Evolutionary conservation across 2,329 filamentous ascomycete genomes (phyloP).

Genomic region (Camillea tinctor): DNA sequence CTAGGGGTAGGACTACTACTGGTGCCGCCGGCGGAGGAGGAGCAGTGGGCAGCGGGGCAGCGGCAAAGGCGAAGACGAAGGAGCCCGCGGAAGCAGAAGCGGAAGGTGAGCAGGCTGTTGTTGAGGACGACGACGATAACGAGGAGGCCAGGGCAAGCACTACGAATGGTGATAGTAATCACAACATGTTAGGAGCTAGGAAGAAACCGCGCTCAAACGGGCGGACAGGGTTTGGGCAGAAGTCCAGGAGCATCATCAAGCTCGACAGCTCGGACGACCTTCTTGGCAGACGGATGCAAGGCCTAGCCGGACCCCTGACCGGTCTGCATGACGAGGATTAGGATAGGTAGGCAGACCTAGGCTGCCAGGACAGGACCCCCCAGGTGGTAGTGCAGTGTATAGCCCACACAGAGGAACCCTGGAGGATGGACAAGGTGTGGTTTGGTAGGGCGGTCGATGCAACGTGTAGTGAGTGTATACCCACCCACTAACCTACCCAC

Average conservation of each 20-base stretch:
- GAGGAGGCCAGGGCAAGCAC: constrained; percentile 4
- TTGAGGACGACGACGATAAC: constrained; percentile 21
- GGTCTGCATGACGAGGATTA: constrained; percentile 41
- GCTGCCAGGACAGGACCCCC: too few relatives aligned
- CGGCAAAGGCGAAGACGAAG: not conserved
- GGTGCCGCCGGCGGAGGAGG: constrained; percentile 20
- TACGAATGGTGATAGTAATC: constrained; percentile 1
- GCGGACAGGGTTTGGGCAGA: constrained; percentile 29
- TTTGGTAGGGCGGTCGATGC: not conserved
- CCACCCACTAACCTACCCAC: too few relatives aligned
- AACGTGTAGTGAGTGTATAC: not conserved
- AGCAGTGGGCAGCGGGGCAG: constrained; percentile 2
- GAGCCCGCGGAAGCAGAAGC: not conserved
- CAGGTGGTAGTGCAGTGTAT: too few relatives aligned
- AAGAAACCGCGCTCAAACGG: constrained; percentile 24
- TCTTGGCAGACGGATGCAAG: constrained; percentile 57
- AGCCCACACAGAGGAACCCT: too few relatives aligned
- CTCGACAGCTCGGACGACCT: constrained; percentile 58
- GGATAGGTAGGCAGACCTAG: not conserved
- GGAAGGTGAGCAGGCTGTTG: not conserved
- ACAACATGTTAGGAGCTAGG: constrained; percentile 22
- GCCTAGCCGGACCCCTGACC: constrained; percentile 53
- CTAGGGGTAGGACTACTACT: constrained; percentile 36
- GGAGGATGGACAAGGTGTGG: not conserved
- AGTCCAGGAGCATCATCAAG: constrained; percentile 49